Evolutionary conservation across 1,139 yeast genomes (phyloP), one percentile per base, ranked within the genome.

Genomic region (Lodderomyces orthopsilosis): DNA sequence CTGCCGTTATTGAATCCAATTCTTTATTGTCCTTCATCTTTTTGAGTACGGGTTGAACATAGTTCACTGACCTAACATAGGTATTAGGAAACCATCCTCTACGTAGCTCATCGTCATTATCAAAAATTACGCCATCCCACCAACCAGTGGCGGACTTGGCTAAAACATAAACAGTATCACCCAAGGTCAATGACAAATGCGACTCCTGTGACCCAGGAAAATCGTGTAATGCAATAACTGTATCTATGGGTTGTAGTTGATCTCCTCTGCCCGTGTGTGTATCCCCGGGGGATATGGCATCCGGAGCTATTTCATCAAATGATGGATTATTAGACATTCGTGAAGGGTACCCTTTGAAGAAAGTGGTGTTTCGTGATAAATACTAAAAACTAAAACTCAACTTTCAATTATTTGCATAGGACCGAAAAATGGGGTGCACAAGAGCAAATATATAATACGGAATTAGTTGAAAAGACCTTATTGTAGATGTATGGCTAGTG

Each of bases 51-150:
- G 77, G 78, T 48, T 73, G 77, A 27, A 72, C 76, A 50, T 72
- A 71, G 51, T 71, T 67, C 23, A 73, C 77, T 1, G 75, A 63
- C 38, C 78, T 68, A 14, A 79, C 79, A 58, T 74, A 78, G 42
- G 75, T 74, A 43, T 72, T 73, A n/a, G 91, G 90, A 61, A 85
- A 82, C 93, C 93, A 85, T 48, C 93, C 93, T 54, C 91, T 67
- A 13, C 66, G 61, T 9, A 75, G 62, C 13, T 68, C 76, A 37
- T 77, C 77, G 22, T 54, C 58, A 6, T 47, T 60, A 40, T 61
- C 66, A 10, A 76, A 56, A 1, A 72, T 57, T 9, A 83, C 73
- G 3, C 91, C 91, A 57, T 85, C 93, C 88, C 90, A 83, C 94
- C 94, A 85, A 1, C 85, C 85, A 2, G 75, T 58, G 24, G 75